These are phyloP conservation scores for Eutypella sp. DNA, from an alignment of 2,329 filamentous ascomycete genomes.

Conservation along the genomic window DNA sequence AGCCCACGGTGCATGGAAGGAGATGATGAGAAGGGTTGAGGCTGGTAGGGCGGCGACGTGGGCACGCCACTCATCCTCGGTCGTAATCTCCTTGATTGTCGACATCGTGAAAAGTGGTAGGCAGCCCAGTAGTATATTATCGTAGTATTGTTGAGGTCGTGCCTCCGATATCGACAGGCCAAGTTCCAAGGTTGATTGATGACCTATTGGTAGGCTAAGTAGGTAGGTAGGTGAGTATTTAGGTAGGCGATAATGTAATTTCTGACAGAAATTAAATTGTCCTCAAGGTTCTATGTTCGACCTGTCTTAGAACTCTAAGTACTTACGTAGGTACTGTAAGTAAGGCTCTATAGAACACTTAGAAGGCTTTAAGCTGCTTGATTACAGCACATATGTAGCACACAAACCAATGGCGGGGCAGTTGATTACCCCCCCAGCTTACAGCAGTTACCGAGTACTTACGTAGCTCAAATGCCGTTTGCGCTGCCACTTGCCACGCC, in stretches of 20 bases:
- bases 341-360: too few species aligned
- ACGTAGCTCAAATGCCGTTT: not conserved
- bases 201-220: not conserved
- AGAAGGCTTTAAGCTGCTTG: too few species aligned
- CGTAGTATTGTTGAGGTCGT: not conserved
- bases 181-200: not conserved
- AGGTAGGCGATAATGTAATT: too few species aligned
- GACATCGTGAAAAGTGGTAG: conserved; percentile 52
- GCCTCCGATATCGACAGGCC: not conserved
- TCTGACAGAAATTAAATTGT: too few species aligned
- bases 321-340: conserved; percentile 1
- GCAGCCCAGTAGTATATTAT: not conserved
- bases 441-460: not conserved
- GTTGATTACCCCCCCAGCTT: conserved; percentile 15
- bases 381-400: too few species aligned
- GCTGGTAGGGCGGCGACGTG: conserved; percentile 62
- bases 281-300: too few species aligned
- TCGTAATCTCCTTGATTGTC: conserved; percentile 70
- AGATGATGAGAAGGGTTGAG: conserved; percentile 74
- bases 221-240: too few species aligned
- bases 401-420: conserved; percentile 24
- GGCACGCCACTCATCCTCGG: conserved; percentile 66
- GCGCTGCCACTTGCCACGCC: too few species aligned
- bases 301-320: not conserved
- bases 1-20: conserved; percentile 96